Percentiles rank a stretch among this genome's conserved stretches.
These are phyloP conservation scores for Entonaema liquescens DNA, from an alignment of 495 filamentous ascomycete genomes.

Conservation along the genomic window DNA sequence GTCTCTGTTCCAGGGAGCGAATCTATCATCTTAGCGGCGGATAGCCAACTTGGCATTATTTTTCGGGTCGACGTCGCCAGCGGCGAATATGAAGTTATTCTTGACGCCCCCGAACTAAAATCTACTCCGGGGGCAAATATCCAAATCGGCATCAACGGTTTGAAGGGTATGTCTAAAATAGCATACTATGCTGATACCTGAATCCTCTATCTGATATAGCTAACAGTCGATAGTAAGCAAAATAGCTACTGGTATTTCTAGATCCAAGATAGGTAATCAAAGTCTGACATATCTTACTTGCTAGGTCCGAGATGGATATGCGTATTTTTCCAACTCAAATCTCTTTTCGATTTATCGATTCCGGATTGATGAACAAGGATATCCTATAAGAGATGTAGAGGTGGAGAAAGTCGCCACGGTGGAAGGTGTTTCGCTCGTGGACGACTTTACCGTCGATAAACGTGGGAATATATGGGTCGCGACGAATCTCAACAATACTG, in stretches of 20 bases:
- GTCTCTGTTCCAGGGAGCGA: conserved; percentile 35
- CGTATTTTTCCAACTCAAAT: conserved; percentile 52
- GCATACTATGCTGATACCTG: neutral
- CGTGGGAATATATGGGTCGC: conserved; percentile 42
- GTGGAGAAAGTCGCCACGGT: conserved; percentile 14
- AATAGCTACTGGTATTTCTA: no score
- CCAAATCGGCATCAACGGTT: conserved; percentile 47
- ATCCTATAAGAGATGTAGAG: neutral
- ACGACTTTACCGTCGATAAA: conserved; percentile 46
- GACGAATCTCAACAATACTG: conserved; percentile 36
- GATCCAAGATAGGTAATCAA: no score
- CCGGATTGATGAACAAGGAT: conserved; percentile 42
- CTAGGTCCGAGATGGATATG: conserved; percentile 34
- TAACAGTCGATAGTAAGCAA: neutral
- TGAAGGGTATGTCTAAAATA: conserved; percentile 21
- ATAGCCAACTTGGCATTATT: conserved; percentile 45
- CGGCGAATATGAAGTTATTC: conserved; percentile 41
- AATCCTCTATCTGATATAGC: neutral
- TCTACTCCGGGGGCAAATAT: conserved; percentile 3
- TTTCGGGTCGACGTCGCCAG: conserved; percentile 49
- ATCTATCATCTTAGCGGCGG: conserved; percentile 46
- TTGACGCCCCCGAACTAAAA: conserved; percentile 38
- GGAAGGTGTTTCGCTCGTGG: conserved; percentile 15
- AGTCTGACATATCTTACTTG: neutral
- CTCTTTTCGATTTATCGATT: conserved; percentile 43